phyloP scores from a whole-genome alignment of 768 basidiomycete species.

The Serendipita vermifera region DNA sequence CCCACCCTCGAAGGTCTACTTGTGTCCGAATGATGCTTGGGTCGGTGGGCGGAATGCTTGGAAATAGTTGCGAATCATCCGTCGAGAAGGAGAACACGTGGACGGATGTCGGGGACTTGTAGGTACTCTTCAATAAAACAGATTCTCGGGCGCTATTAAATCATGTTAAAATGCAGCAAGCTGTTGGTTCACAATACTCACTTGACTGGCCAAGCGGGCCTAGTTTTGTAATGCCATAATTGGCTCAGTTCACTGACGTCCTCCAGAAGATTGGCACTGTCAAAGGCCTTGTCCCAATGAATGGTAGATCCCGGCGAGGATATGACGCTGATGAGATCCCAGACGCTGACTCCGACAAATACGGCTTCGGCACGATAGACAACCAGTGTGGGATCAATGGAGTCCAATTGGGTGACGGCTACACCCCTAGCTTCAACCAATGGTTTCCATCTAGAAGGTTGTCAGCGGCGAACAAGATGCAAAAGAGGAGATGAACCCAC shows the following conservation, averaged over 20 bases:
- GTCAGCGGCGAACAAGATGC: conserved; percentile 9
- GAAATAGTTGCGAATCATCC: conserved; percentile 79
- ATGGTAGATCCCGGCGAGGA: conserved; percentile 70
- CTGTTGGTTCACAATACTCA: conserved; percentile 30
- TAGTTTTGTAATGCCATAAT: conserved; percentile 85
- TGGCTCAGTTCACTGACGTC: conserved; percentile 86
- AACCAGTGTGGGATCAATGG: conserved; percentile 91
- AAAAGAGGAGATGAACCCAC: conserved; percentile 31
- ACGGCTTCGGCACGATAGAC: conserved; percentile 95
- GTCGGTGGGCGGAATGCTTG: conserved; percentile 50
- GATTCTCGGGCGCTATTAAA: conserved; percentile 66
- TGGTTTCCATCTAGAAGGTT: conserved; percentile 11
- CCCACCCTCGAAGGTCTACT: conserved; percentile 98
- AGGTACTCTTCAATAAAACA: conserved; percentile 86
- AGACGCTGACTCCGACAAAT: conserved; percentile 88
- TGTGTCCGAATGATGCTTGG: conserved; percentile 81
- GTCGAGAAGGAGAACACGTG: conserved; percentile 93
- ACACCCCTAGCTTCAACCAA: conserved; percentile 66
- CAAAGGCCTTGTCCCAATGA: conserved; percentile 83
- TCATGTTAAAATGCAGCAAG: neutral
- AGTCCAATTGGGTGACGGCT: conserved; percentile 87
- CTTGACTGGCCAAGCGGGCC: conserved; percentile 89
- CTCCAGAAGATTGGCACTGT: conserved; percentile 74
- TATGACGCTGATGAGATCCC: conserved; percentile 86
- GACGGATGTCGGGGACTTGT: conserved; percentile 89